Percentiles rank a stretch among this genome's conserved stretches.
Conservation (phyloP, 2,329 filamentous ascomycete genomes). For the Apiospora pterosperma region DNA sequence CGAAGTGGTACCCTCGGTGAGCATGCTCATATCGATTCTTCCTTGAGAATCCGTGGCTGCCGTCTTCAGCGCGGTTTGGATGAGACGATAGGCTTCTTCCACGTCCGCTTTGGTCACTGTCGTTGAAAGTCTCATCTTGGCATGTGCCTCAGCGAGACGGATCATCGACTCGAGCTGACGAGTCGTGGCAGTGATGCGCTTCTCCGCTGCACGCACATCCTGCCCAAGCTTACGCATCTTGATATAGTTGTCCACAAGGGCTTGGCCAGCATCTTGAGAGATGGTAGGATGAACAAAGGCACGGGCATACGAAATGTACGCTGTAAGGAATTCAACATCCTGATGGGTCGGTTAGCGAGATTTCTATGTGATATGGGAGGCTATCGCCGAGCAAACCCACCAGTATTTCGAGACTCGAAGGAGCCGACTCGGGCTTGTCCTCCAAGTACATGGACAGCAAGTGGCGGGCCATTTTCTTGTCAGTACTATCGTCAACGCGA, state of each 20-base stretch:
- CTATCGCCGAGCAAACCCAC: slow-evolving; percentile 47
- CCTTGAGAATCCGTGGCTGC: slow-evolving; percentile 92
- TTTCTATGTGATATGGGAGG: neutral
- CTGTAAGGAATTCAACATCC: slow-evolving; percentile 92
- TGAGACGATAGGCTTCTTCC: slow-evolving; percentile 84
- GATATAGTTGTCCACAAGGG: slow-evolving; percentile 84
- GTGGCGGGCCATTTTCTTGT: slow-evolving; percentile 87
- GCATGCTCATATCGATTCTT: slow-evolving; percentile 91
- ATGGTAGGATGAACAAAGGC: slow-evolving; percentile 80
- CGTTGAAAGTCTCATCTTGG: slow-evolving; percentile 86
- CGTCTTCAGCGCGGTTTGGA: slow-evolving; percentile 92
- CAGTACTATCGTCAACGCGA: slow-evolving; percentile 83
- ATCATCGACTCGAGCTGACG: slow-evolving; percentile 98
- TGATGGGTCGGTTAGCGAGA: slow-evolving; percentile 34
- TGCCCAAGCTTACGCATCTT: slow-evolving; percentile 93
- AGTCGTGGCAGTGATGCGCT: slow-evolving; percentile 96
- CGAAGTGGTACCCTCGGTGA: slow-evolving; percentile 90
- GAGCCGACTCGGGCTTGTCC: slow-evolving; percentile 83
- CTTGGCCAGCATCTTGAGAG: slow-evolving; percentile 73
- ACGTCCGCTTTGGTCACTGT: slow-evolving; percentile 81
- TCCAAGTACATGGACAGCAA: slow-evolving; percentile 95
- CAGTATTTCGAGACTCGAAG: slow-evolving; percentile 71
- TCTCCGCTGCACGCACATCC: slow-evolving; percentile 81
- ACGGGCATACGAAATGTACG: slow-evolving; percentile 96
- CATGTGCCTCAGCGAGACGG: slow-evolving; percentile 90